phyloP scores from a whole-genome alignment of 2,329 filamentous ascomycete genomes.

The Neopestalotiopsis sp. region DNA sequence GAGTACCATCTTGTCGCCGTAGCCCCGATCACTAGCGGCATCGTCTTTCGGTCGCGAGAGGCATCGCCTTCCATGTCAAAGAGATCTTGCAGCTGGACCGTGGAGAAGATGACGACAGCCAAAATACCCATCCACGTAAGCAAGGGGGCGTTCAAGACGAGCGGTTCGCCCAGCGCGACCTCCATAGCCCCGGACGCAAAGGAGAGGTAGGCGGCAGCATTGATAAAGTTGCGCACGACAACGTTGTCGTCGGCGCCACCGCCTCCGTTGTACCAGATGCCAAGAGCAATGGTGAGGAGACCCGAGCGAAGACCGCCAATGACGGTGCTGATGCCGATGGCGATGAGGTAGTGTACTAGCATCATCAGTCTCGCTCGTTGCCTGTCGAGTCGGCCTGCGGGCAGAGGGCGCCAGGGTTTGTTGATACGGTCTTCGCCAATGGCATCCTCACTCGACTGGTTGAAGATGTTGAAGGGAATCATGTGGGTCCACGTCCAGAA shows the following conservation, averaged over 20 bases:
- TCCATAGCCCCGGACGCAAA: conserved; percentile 4
- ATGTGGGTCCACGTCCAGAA: not conserved
- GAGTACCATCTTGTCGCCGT: not conserved
- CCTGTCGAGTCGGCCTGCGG: not conserved
- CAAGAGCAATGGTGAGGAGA: not conserved
- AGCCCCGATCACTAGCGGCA: not conserved
- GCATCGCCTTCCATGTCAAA: not conserved
- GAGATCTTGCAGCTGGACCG: conserved; percentile 1
- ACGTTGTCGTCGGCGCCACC: not conserved
- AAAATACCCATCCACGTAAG: not conserved
- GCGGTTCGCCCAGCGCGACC: not conserved
- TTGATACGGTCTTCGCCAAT: conserved; percentile 4
- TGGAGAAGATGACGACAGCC: not conserved
- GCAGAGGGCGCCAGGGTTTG: conserved; percentile 10
- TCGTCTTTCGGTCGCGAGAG: not conserved
- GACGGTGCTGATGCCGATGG: not conserved
- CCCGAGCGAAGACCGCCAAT: not conserved
- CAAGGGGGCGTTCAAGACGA: not conserved
- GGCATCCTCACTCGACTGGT: not conserved
- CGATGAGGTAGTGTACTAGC: not conserved
- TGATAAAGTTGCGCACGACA: not conserved
- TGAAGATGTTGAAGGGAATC: not conserved
- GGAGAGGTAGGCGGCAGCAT: not conserved
- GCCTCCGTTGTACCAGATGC: not conserved
- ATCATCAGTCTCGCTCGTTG: not conserved